phyloP scores from a whole-genome alignment of 805 yeast genomes.

The Metschnikowia colocasiae region DNA sequence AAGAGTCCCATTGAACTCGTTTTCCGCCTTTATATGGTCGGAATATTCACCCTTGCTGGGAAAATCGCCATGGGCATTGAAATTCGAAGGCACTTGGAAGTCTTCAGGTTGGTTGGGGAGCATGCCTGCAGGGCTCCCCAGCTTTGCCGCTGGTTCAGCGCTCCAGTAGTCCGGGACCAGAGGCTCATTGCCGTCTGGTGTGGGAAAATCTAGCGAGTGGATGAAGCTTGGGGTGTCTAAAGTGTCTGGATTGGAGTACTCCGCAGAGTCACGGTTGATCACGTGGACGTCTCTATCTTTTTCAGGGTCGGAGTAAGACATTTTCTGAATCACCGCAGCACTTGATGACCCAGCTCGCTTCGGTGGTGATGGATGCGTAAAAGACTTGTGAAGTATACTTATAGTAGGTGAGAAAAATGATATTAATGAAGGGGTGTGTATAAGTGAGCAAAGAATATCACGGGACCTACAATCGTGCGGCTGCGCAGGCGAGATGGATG shows the following conservation, averaged over 20 bases:
- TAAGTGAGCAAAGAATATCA: constrained; percentile 2
- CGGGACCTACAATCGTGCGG: constrained; percentile 1
- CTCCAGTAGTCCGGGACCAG: constrained; percentile 7
- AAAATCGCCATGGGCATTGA: constrained; percentile 6
- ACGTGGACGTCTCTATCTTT: constrained; percentile 17
- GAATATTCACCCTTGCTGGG: background rate
- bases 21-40: background rate
- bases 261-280: constrained; percentile 14
- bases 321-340: constrained; percentile 1
- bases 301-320: constrained; percentile 12
- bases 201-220: constrained; percentile 16
- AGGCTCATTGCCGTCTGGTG: constrained; percentile 9
- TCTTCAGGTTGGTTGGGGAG: background rate
- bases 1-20: constrained; percentile 11
- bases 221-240: constrained; percentile 19
- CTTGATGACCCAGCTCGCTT: background rate
- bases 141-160: background rate
- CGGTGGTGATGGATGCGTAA: background rate
- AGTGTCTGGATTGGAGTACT: constrained; percentile 9
- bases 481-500: background rate
- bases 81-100: background rate
- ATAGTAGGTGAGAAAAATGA: constrained; percentile 1
- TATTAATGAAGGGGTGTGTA: constrained; percentile 5
- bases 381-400: background rate
- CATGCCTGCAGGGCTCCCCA: background rate